Percentiles rank a stretch among this genome's conserved stretches.
These are phyloP conservation scores for Stephania yunnanensis DNA, from an alignment of 164 flowering plant species.

Conservation along the genomic window DNA sequence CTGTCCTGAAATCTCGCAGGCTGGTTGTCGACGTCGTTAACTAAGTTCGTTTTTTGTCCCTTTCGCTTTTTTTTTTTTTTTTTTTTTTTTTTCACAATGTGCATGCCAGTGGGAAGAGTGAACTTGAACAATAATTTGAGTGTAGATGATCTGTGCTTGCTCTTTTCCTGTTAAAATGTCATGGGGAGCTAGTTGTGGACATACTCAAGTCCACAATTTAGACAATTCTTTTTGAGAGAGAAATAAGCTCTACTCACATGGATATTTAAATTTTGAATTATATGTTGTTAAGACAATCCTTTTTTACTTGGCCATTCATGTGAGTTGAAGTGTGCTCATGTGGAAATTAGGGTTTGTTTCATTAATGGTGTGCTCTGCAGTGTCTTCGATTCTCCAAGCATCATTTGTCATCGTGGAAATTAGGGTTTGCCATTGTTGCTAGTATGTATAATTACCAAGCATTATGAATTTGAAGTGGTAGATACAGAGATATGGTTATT, in stretches of 20 bases:
- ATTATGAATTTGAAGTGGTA: too few species aligned
- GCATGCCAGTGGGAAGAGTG: slow-evolving; percentile 5
- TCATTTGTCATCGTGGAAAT: too few species aligned
- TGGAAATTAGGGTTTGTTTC: too few species aligned
- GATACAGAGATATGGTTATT: too few species aligned
- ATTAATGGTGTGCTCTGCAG: too few species aligned
- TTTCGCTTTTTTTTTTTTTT: neutral
- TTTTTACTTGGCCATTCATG: neutral
- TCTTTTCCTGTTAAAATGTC: slow-evolving; percentile 12
- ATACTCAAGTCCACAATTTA: slow-evolving; percentile 9
- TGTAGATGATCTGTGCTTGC: slow-evolving; percentile 15
- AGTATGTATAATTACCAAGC: too few species aligned
- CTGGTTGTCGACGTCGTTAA: slow-evolving; percentile 32
- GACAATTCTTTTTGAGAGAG: slow-evolving; percentile 17
- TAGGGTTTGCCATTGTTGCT: too few species aligned
- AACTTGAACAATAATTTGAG: slow-evolving; percentile 18
- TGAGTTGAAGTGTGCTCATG: too few species aligned
- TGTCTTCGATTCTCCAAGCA: too few species aligned
- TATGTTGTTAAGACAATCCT: neutral
- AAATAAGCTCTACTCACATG: slow-evolving; percentile 19
- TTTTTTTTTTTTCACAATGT: neutral
- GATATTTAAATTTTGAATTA: slow-evolving; percentile 7
- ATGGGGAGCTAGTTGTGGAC: slow-evolving; percentile 7
- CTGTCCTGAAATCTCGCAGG: slow-evolving; percentile 33
- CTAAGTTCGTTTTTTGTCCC: slow-evolving; percentile 9